phyloP scores from a whole-genome alignment of 495 filamentous ascomycete species.

The Thozetella sp. region DNA sequence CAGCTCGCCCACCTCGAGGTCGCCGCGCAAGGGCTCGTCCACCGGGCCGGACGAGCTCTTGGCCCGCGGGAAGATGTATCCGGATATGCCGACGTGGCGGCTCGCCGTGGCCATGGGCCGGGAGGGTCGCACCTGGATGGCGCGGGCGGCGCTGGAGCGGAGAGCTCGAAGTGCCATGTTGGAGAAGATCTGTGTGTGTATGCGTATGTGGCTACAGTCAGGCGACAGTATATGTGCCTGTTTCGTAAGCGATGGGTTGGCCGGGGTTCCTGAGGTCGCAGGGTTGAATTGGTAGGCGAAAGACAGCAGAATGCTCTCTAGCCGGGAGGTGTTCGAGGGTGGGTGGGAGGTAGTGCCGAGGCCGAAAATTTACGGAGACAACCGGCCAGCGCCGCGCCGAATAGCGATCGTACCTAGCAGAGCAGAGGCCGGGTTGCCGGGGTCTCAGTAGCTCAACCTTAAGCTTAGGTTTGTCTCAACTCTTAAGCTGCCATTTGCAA shows the following conservation, averaged over 20 bases:
- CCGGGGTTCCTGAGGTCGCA: too few species aligned
- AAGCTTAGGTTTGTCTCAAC: too few species aligned
- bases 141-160: conserved; percentile 6
- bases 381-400: conserved; percentile 4
- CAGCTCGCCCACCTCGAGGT: conserved; percentile 89
- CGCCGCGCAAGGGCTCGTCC: conserved; percentile 30
- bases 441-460: too few species aligned
- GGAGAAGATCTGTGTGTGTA: too few species aligned
- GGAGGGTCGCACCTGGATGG: conserved; percentile 13
- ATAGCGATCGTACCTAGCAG: too few species aligned
- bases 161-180: not conserved
- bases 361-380: conserved; percentile 10
- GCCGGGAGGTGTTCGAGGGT: not conserved
- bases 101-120: conserved; percentile 15
- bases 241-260: too few species aligned
- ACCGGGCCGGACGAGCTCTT: conserved; percentile 2
- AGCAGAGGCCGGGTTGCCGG: not conserved
- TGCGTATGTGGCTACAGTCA: too few species aligned
- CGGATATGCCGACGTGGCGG: conserved; percentile 10
- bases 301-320: not conserved
- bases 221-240: too few species aligned
- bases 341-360: conserved; percentile 8
- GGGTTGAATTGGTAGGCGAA: too few species aligned
- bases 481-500: too few species aligned
- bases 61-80: conserved; percentile 12